Percentiles rank a stretch among this genome's conserved stretches.
phyloP scores from a whole-genome alignment of 129 eudicot genomes.

The Flaveria trinervia region DNA sequence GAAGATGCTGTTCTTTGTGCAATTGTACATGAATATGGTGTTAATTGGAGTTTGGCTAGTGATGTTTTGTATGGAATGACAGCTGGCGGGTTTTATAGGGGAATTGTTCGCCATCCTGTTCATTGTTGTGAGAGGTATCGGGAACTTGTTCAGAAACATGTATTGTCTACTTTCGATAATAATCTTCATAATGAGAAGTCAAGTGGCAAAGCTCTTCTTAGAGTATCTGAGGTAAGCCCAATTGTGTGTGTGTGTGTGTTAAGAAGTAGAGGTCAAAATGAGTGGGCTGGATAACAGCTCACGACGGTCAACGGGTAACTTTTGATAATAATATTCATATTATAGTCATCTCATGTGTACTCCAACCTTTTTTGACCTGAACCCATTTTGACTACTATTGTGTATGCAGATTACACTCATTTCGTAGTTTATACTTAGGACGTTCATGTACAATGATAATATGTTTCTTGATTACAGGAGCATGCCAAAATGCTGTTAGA shows the following conservation, averaged over 20 bases:
- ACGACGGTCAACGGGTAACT: not conserved
- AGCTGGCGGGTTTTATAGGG: constrained; percentile 79
- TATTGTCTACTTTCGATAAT: constrained; percentile 58
- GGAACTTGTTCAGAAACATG: constrained; percentile 78
- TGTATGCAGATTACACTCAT: not conserved
- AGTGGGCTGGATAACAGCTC: too few species aligned
- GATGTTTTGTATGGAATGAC: constrained; percentile 79
- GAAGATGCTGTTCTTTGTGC: constrained; percentile 92
- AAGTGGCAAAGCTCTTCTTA: constrained; percentile 71
- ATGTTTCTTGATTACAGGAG: constrained; percentile 50
- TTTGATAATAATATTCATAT: too few species aligned
- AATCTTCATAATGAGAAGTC: constrained; percentile 61
- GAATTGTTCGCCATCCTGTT: constrained; percentile 83
- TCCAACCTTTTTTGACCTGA: not conserved
- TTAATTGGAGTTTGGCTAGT: constrained; percentile 89
- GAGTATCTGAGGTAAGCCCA: constrained; percentile 81
- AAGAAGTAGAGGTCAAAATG: too few species aligned
- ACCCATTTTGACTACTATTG: not conserved
- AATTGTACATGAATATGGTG: constrained; percentile 84
- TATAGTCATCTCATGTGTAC: too few species aligned
- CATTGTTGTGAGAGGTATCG: constrained; percentile 97
- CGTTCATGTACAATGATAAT: not conserved
- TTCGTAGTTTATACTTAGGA: not conserved
- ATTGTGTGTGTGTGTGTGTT: not conserved
- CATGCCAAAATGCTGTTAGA: constrained; percentile 69